Evolutionary conservation across 1,139 yeast genomes (phyloP), one percentile per base, ranked within the genome.

Genomic region (Trichomonascaceae sp.): DNA sequence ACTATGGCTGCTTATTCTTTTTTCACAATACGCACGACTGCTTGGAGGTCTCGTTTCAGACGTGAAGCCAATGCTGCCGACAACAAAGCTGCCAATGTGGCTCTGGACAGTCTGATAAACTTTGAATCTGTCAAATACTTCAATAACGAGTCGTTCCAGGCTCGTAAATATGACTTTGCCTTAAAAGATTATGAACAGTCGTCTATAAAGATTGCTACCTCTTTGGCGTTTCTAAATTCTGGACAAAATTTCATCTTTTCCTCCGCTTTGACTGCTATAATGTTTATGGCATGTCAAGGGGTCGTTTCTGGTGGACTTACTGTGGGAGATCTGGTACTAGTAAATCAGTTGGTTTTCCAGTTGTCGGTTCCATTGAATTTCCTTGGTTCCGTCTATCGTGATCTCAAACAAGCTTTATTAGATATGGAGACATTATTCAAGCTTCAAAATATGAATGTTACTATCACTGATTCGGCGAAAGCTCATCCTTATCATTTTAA

Each of bases 261-360:
- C 0, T 72, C 87, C 43, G 98, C 99, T 1, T 75, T 95, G 61
- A 93, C 99, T 1, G 90, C 85, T 1, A 93, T 95, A 95, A 95
- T 93, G 99, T 93, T 87, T 69, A 85, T 93, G 96, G 98, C 97
- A n/a, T 90, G 97, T 64, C 83, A 83, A 57, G 98, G 98, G 32
- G 95, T 93, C 13, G 83, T 90, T 12, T 72, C 80, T 3, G 97
- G 97, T 0, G 72, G 82, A 1, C 75, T 93, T 56, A 85, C 95
- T 1, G 98, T 95, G 17, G 99, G 99, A 60, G 99, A 93, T 68
- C 76, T 93, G 65, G 99, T 93, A n/a, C 77, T 95, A 59, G 91
- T 93, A 60, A 95, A 95, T 70, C 99, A 95, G 72, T 78, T 95
- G 55, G 98, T 93, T 10, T 93, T 93, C 75, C 99, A 93, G 73